phyloP scores from a whole-genome alignment of 176 grass and related monocot genomes.

The Lolium multiflorum region DNA sequence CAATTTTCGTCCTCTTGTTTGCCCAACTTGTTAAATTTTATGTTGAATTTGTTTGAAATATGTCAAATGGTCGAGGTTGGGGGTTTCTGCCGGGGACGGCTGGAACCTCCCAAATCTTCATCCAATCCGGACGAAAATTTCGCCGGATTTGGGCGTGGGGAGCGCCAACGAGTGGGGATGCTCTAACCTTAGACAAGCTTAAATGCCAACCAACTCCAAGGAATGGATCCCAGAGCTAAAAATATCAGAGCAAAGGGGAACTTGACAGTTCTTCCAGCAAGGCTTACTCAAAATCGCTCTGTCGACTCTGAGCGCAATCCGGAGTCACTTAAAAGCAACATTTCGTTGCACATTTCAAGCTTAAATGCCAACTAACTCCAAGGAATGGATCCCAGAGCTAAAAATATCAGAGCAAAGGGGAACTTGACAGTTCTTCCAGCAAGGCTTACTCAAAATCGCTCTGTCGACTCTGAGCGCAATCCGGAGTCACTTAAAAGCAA shows the following conservation, averaged over 20 bases:
- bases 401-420: conserved; percentile 41
- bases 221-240: conserved; percentile 42
- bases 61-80: no score
- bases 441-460: conserved; percentile 31
- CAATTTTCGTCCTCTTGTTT: no score
- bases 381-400: conserved; percentile 40
- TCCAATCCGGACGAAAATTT: no score
- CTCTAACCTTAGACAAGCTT: conserved; percentile 61
- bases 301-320: neutral
- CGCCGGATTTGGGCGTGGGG: no score
- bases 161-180: no score
- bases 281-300: conserved; percentile 20
- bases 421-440: conserved; percentile 17
- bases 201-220: conserved; percentile 58
- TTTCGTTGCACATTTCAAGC: conserved; percentile 32
- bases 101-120: no score
- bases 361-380: conserved; percentile 60
- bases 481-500: conserved; percentile 12
- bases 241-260: conserved; percentile 37
- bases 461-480: neutral
- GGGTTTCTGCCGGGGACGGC: no score
- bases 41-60: no score
- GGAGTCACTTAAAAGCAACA: conserved; percentile 15
- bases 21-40: no score
- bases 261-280: conserved; percentile 24